These are phyloP conservation scores for Chrysoporthe deuterocubensis DNA, from an alignment of 2,329 filamentous ascomycete genomes.

Conservation along the genomic window DNA sequence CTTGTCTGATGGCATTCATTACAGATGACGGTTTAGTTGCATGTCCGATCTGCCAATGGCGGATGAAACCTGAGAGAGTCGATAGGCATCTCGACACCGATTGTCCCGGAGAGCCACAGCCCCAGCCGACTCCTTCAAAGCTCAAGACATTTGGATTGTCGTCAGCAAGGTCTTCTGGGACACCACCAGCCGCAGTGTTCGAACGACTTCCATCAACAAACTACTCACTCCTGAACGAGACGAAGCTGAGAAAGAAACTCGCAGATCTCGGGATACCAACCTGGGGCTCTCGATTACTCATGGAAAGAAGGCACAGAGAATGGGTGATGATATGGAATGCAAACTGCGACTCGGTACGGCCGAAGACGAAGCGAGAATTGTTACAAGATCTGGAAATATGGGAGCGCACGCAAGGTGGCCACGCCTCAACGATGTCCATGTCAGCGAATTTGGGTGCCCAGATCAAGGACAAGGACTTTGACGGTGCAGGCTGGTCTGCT, in stretches of 20 bases:
- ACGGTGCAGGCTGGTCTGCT: conserved; percentile 74
- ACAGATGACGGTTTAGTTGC: conserved; percentile 75
- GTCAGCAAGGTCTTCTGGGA: conserved; percentile 6
- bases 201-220: conserved; percentile 80
- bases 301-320: conserved; percentile 84
- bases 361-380: conserved; percentile 72
- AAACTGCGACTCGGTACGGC: conserved; percentile 83
- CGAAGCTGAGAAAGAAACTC: conserved; percentile 78
- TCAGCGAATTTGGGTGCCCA: conserved; percentile 46
- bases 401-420: conserved; percentile 80
- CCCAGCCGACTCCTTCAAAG: conserved; percentile 36
- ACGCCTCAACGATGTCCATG: conserved; percentile 47
- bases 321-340: conserved; percentile 97
- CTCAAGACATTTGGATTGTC: conserved; percentile 25
- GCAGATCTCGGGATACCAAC: conserved; percentile 77
- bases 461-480: conserved; percentile 89
- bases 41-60: conserved; percentile 79
- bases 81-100: conserved; percentile 80
- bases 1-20: background rate
- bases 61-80: conserved; percentile 80
- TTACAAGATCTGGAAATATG: conserved; percentile 80
- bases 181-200: conserved; percentile 42
- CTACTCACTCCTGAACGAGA: conserved; percentile 86
- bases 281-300: conserved; percentile 67
- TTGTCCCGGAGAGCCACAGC: conserved; percentile 44